Evolutionary conservation across 1,139 yeast species (phyloP).

Genomic region (Saccharomyces hybrid): DNA sequence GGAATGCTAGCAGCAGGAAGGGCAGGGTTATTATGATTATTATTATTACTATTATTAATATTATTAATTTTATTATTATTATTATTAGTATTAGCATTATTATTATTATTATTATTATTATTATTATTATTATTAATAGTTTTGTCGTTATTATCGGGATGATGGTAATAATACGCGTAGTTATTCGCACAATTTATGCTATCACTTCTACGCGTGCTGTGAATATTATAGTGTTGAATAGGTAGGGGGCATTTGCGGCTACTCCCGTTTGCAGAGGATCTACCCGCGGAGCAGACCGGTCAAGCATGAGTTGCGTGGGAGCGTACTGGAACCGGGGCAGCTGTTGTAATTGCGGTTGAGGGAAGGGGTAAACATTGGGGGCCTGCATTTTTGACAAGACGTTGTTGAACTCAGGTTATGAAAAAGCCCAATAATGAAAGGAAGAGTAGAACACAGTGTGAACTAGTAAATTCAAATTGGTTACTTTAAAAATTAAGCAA

Average conservation of each 20-base stretch:
- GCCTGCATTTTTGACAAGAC: background rate
- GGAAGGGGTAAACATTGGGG: background rate
- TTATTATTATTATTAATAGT: background rate
- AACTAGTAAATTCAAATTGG: no score
- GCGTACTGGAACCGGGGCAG: background rate
- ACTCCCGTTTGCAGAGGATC: background rate
- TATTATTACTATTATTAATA: no score
- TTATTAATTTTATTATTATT: background rate
- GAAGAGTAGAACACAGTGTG: no score
- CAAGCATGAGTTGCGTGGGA: background rate
- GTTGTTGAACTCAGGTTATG: background rate
- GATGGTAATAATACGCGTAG: background rate
- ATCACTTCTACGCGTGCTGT: background rate
- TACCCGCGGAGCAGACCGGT: background rate
- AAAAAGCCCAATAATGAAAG: background rate
- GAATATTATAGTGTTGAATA: background rate
- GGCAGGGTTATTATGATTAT: background rate
- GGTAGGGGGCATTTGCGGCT: background rate
- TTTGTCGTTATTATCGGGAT: background rate
- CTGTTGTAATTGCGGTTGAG: background rate
- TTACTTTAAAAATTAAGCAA: no score
- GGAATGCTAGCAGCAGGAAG: background rate
- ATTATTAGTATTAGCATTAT: no score
- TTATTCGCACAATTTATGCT: background rate
- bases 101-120: no score